phyloP scores from a whole-genome alignment of 495 filamentous ascomycete species.

The Astrothelium macrocarpum region DNA sequence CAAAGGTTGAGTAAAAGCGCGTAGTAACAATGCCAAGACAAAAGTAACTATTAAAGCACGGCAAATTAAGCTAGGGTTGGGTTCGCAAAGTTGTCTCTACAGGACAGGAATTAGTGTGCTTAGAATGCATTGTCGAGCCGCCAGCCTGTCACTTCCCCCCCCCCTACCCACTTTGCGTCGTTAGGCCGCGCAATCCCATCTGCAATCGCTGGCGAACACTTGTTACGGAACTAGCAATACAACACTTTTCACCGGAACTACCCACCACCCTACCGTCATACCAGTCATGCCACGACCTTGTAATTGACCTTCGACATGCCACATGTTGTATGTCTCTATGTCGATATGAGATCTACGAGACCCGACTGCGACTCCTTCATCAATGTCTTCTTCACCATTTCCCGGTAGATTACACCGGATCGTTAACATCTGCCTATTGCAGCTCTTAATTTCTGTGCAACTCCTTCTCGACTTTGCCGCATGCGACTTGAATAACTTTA shows the following conservation, averaged over 20 bases:
- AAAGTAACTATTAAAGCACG: too few species aligned
- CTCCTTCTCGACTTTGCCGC: not conserved
- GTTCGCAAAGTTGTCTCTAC: not conserved
- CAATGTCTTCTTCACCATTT: conserved; percentile 5
- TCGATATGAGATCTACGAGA: not conserved
- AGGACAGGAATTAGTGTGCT: not conserved
- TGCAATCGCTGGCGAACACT: not conserved
- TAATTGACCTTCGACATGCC: not conserved
- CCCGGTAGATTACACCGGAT: not conserved
- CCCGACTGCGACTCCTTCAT: not conserved
- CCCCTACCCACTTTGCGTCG: not conserved
- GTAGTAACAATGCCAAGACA: too few species aligned
- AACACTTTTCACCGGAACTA: not conserved
- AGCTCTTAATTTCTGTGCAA: not conserved
- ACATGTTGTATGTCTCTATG: not conserved
- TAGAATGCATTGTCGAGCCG: not conserved
- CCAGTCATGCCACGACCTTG: not conserved
- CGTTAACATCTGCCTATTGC: not conserved
- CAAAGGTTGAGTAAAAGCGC: too few species aligned
- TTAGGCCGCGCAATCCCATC: not conserved
- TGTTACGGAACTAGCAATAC: not conserved
- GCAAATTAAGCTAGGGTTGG: too few species aligned
- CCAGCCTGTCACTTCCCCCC: not conserved
- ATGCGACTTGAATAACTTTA: conserved; percentile 16
- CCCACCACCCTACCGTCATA: not conserved